Conservation (phyloP, 2,329 filamentous ascomycete species). For the Stagonosporopsis cucurbitacearum region DNA sequence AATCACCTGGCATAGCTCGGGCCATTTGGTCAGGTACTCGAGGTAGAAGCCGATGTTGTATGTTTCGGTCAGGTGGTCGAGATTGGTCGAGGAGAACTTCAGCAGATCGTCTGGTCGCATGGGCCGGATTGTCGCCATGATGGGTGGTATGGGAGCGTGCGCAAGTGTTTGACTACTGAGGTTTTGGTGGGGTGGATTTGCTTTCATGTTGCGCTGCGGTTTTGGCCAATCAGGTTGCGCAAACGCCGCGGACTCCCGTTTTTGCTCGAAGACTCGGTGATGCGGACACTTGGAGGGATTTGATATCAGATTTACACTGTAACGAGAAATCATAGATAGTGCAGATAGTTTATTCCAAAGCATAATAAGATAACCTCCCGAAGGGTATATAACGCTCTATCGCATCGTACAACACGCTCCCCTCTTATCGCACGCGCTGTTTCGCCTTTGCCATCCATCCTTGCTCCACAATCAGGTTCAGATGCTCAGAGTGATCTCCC, state of each 20-base stretch:
- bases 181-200: slow-evolving; percentile 6
- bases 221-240: slow-evolving; percentile 5
- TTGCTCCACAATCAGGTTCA: slow-evolving; percentile 5
- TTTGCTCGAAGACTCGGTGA: background rate
- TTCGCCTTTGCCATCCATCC: background rate
- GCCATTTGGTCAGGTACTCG: slow-evolving; percentile 95
- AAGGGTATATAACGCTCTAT: slow-evolving; percentile 61
- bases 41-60: slow-evolving; percentile 96
- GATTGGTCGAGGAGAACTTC: slow-evolving; percentile 90
- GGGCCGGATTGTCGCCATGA: slow-evolving; percentile 83
- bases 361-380: slow-evolving; percentile 2
- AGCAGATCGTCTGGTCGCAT: slow-evolving; percentile 76
- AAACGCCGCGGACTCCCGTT: slow-evolving; percentile 5
- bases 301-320: background rate
- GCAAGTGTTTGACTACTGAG: background rate
- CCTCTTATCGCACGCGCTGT: background rate
- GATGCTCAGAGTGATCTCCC: background rate
- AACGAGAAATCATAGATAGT: background rate
- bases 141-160: background rate
- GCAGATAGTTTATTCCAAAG: background rate
- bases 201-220: background rate
- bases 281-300: background rate
- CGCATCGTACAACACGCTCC: slow-evolving; percentile 1
- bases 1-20: slow-evolving; percentile 89
- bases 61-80: slow-evolving; percentile 96